Base-by-base conservation (phyloP, 2,329 filamentous ascomycete species). In the Penicillium aurantiogriseum region DNA sequence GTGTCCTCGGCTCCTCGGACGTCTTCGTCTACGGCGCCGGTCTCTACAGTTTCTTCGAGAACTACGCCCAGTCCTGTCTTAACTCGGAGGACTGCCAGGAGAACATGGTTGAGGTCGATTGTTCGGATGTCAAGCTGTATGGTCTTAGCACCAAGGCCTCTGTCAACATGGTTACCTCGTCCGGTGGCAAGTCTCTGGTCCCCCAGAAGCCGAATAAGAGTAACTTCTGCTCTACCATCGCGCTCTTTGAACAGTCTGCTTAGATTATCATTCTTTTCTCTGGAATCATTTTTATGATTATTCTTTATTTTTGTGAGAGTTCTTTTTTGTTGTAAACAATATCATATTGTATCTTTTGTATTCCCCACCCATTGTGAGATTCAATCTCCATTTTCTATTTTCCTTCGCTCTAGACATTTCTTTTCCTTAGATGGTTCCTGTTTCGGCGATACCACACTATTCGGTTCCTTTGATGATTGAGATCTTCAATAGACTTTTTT, bases 11-110 rank as follows among this genome's bases (percentile, higher is more conserved):
- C 73, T 90, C 88, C 3, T 81, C 79, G 10, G 83, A 91, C 60
- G 72, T 92, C 19, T 85, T 83, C 69, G 76, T 92, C 67, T 90
- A 87, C 69, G 89, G 90, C 45, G 88, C 84, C 5, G 90, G 90
- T 27, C 77, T 92, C 58, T 93, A 93, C 81, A 88, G 83, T 63
- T 93, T 93, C 83, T 93, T 91, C 69, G 84, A 93, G 73, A 91
- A 92, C 80, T 93, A 93, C 76, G 79, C 76, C 38, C 88, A 92
- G 74, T 79, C 80, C 19, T 94, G 90, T 67, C 81, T 92, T 17
- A 73, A 76, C 38, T 81, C 80, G 10, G 83, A 89, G 71, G 84
- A 83, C 63, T 94, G 90, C 78, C 90, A 93, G 75, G 81, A 87
- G 57, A 88, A 91, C 76, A 92, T 94, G 77, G 81, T 92, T 46